Conservation (phyloP, 2,329 filamentous ascomycete species). For the Pestalotiopsis sp. region DNA sequence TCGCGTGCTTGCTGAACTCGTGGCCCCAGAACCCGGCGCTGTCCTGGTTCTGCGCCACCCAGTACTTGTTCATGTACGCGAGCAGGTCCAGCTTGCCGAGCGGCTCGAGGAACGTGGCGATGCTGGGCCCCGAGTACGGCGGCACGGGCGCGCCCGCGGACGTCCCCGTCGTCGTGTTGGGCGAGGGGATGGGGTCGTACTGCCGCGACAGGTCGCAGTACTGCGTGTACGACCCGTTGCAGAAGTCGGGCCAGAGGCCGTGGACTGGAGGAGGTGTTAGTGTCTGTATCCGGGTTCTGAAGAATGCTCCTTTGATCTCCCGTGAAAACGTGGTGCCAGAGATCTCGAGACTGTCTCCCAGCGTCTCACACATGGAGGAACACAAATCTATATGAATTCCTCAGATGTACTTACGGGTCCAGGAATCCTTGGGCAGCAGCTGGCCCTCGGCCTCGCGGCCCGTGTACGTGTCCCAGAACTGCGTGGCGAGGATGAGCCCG, state of each 20-base stretch:
- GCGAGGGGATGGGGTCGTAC: slow-evolving; percentile 63
- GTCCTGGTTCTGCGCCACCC: slow-evolving; percentile 59
- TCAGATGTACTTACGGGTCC: slow-evolving; percentile 39
- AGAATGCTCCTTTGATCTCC: neutral
- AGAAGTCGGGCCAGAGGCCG: slow-evolving; percentile 39
- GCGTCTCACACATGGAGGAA: neutral
- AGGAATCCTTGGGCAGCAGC: slow-evolving; percentile 57
- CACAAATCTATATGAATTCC: neutral
- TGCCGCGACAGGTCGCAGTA: slow-evolving; percentile 68
- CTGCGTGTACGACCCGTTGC: slow-evolving; percentile 62
- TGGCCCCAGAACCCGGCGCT: slow-evolving; percentile 67
- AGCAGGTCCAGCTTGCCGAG: slow-evolving; percentile 63
- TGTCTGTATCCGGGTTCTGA: neutral
- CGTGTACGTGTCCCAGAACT: slow-evolving; percentile 68
- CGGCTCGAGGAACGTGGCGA: slow-evolving; percentile 59
- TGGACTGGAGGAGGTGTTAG: neutral
- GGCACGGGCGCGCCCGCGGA: slow-evolving; percentile 55
- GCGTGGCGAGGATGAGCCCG: slow-evolving; percentile 62
- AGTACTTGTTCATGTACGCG: slow-evolving; percentile 67
- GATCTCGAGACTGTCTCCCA: neutral
- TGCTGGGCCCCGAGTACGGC: slow-evolving; percentile 58
- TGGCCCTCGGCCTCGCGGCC: slow-evolving; percentile 61
- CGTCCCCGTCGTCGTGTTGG: slow-evolving; percentile 64
- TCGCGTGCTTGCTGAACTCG: slow-evolving; percentile 70
- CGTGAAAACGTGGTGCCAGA: neutral